These are phyloP conservation scores for Solanum chmielewskii DNA, from an alignment of 257 asterid species.

Conservation along the genomic window DNA sequence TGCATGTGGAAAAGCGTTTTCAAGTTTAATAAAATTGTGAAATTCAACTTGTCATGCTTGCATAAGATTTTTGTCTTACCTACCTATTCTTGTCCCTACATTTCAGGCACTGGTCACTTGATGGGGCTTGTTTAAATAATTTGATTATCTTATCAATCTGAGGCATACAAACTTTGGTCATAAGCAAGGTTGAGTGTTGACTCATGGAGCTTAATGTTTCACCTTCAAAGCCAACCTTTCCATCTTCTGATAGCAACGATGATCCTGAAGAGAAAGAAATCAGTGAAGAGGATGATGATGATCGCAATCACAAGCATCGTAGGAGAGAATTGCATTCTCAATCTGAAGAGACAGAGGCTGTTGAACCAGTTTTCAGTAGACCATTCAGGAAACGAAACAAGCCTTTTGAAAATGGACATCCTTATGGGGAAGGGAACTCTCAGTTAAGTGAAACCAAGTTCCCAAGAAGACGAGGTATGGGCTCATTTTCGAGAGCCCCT, in stretches of 20 bases:
- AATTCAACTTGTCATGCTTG: background rate
- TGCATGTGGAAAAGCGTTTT: background rate
- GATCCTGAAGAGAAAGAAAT: conserved; percentile 80
- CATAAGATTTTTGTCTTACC: background rate
- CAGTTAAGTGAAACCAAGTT: conserved; percentile 46
- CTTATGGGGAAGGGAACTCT: conserved; percentile 50
- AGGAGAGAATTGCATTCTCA: conserved; percentile 59
- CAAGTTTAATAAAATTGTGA: background rate
- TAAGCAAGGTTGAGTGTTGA: background rate
- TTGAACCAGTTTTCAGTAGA: conserved; percentile 45
- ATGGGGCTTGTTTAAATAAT: conserved; percentile 1
- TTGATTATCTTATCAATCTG: background rate
- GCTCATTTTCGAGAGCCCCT: conserved; percentile 46
- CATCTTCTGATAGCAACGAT: conserved; percentile 47
- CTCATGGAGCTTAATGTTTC: conserved; percentile 67
- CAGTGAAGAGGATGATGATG: conserved; percentile 97
- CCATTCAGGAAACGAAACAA: conserved; percentile 57
- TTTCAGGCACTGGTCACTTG: conserved; percentile 4
- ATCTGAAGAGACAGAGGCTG: conserved; percentile 35
- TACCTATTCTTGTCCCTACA: background rate
- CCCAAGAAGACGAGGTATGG: conserved; percentile 48
- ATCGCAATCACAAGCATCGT: conserved; percentile 97
- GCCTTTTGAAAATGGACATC: conserved; percentile 67
- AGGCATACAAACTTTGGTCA: background rate
- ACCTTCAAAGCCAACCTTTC: conserved; percentile 49